phyloP scores from a whole-genome alignment of 345 rosid species.

The Iberis pinnata region DNA sequence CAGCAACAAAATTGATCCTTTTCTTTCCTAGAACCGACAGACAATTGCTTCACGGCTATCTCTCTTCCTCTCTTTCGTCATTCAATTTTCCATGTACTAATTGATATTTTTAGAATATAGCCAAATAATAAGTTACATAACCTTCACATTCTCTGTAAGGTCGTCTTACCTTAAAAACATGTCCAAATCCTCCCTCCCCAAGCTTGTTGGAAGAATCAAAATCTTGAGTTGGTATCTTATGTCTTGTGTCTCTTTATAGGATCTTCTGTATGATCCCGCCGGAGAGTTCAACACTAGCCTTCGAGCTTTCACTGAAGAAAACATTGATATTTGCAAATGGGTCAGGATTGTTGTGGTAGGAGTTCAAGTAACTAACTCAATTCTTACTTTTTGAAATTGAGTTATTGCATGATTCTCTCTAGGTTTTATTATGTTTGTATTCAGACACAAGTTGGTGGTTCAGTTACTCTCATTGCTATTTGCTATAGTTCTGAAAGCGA shows the following conservation, averaged over 20 bases:
- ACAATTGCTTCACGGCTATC: conserved; percentile 64
- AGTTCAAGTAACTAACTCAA: conserved; percentile 58
- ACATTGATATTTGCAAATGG: conserved; percentile 75
- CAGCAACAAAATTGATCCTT: conserved; percentile 59
- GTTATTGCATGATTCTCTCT: too few species aligned
- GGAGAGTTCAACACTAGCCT: conserved; percentile 76
- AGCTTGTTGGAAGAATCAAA: conserved; percentile 56
- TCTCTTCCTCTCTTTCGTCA: conserved; percentile 65
- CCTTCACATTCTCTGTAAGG: not conserved
- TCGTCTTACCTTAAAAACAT: conserved; percentile 57
- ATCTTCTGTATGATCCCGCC: conserved; percentile 84
- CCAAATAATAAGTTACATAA: conserved; percentile 3
- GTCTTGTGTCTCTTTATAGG: conserved; percentile 39
- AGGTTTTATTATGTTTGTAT: too few species aligned
- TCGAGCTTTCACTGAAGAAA: conserved; percentile 55
- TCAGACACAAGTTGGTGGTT: too few species aligned
- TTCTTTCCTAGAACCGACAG: conserved; percentile 59
- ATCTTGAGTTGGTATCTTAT: conserved; percentile 12
- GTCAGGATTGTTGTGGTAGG: conserved; percentile 57
- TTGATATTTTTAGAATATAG: conserved; percentile 8
- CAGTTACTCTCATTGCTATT: conserved; percentile 67
- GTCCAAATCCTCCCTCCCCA: conserved; percentile 88
- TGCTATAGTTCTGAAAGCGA: conserved; percentile 63
- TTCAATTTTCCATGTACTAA: conserved; percentile 31
- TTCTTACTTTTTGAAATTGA: too few species aligned